Percentiles rank a stretch among this genome's conserved stretches.
phyloP scores from a whole-genome alignment of 75 land plant genomes.

The Adiantum capillusveneris region DNA sequence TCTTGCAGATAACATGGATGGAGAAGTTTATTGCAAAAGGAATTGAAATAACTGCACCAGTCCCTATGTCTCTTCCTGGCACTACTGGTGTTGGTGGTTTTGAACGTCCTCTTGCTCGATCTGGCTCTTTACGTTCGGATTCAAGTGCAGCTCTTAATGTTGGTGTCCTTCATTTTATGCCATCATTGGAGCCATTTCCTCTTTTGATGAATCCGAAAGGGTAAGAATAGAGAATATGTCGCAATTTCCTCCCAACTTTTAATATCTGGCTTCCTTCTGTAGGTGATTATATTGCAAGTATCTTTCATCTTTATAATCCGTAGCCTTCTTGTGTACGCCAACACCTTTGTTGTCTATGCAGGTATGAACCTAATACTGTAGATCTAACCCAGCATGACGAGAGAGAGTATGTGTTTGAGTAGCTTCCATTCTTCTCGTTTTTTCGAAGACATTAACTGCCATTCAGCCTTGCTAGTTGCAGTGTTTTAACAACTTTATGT shows the following conservation, averaged over 20 bases:
- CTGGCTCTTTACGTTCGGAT: constrained; percentile 71
- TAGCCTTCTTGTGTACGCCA: too few species aligned
- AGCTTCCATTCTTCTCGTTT: neutral
- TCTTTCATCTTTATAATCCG: too few species aligned
- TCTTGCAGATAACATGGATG: constrained; percentile 94
- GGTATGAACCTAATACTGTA: constrained; percentile 97
- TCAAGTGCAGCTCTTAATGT: constrained; percentile 82
- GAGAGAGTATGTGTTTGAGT: constrained; percentile 2
- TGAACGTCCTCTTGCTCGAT: constrained; percentile 75
- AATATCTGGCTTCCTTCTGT: too few species aligned
- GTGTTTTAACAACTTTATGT: too few species aligned
- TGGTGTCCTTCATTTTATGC: constrained; percentile 92
- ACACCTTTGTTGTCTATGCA: constrained; percentile 17
- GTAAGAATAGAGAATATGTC: too few species aligned
- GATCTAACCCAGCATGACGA: constrained; percentile 54
- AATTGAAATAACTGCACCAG: constrained; percentile 89
- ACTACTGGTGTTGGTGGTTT: constrained; percentile 99
- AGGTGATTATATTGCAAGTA: too few species aligned
- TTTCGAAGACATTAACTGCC: too few species aligned
- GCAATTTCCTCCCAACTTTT: too few species aligned
- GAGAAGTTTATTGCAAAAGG: constrained; percentile 92
- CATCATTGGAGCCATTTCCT: constrained; percentile 87
- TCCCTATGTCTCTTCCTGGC: constrained; percentile 68
- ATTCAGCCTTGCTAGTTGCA: too few species aligned
- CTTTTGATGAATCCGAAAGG: constrained; percentile 68